Evolutionary conservation across 495 filamentous ascomycete species (phyloP).

Genomic region (Talaromyces ruber): DNA sequence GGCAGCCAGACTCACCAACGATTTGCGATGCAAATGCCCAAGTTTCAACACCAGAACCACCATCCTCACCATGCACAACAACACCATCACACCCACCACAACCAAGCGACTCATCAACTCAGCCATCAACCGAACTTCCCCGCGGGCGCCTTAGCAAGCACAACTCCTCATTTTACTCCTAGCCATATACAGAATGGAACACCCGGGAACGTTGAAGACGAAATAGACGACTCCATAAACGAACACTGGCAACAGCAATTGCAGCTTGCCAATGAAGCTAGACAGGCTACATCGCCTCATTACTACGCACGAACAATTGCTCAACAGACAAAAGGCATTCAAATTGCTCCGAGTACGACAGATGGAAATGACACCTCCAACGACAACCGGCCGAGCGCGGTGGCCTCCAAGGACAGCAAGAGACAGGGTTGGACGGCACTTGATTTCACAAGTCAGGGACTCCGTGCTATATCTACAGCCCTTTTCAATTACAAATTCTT

Average conservation of each 20-base stretch:
- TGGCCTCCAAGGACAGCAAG: constrained; percentile 45
- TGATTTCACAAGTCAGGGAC: constrained; percentile 87
- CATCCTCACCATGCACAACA: constrained; percentile 71
- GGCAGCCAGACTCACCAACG: constrained; percentile 51
- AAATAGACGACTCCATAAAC: constrained; percentile 51
- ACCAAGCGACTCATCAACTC: constrained; percentile 57
- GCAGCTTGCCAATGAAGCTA: constrained; percentile 64
- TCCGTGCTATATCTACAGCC: constrained; percentile 66
- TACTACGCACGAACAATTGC: constrained; percentile 54
- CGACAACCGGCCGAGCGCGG: constrained; percentile 53
- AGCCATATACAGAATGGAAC: constrained; percentile 70
- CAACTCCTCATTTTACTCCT: constrained; percentile 68
- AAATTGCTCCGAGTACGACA: constrained; percentile 44
- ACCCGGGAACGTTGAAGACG: constrained; percentile 45
- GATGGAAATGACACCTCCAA: constrained; percentile 51
- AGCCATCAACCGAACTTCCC: constrained; percentile 77
- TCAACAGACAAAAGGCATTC: constrained; percentile 53
- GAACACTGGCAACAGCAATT: constrained; percentile 90
- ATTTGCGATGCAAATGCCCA: constrained; percentile 58
- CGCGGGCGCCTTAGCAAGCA: constrained; percentile 59
- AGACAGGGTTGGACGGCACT: constrained; percentile 84
- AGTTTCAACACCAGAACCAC: constrained; percentile 61
- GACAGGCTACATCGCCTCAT: constrained; percentile 53
- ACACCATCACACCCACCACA: constrained; percentile 64
- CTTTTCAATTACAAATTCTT: constrained; percentile 85